These are phyloP conservation scores for Myrica gale DNA, from an alignment of 306 rosid species.

Conservation along the genomic window DNA sequence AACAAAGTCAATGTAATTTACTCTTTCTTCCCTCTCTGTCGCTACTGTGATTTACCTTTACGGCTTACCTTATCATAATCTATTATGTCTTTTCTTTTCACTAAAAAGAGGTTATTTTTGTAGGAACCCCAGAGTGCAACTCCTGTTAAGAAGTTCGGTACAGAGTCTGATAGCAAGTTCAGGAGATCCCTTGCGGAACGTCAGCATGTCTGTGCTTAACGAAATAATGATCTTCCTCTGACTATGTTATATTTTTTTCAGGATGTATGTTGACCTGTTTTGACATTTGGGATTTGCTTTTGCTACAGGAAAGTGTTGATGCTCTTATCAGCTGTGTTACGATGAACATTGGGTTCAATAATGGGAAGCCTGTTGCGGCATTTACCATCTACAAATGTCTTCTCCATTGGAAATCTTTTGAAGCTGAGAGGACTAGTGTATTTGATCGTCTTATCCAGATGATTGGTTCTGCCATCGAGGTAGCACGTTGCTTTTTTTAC, in stretches of 20 bases:
- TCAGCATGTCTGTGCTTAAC: conserved; percentile 70
- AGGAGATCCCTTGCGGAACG: conserved; percentile 87
- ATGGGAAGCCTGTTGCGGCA: conserved; percentile 97
- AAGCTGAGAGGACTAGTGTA: conserved; percentile 98
- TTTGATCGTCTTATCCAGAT: conserved; percentile 99
- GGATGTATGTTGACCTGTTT: conserved; percentile 10
- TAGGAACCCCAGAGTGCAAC: conserved; percentile 68
- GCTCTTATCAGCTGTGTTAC: conserved; percentile 80
- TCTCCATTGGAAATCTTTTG: conserved; percentile 98
- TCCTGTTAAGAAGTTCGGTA: conserved; percentile 71
- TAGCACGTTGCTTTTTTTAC: conserved; percentile 29
- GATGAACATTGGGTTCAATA: conserved; percentile 78
- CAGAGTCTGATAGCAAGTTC: conserved; percentile 84
- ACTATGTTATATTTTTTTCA: conserved; percentile 2
- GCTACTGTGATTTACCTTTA: neutral
- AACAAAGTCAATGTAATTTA: conserved; percentile 52
- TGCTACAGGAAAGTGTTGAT: conserved; percentile 87
- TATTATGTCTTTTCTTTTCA: conserved; percentile 13
- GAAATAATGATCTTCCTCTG: conserved; percentile 2
- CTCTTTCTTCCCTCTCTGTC: conserved; percentile 8
- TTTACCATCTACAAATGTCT: conserved; percentile 95
- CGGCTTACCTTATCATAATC: conserved; percentile 1
- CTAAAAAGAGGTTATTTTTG: conserved; percentile 29
- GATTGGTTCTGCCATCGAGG: conserved; percentile 99
- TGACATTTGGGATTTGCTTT: conserved; percentile 30